phyloP scores from a whole-genome alignment of 345 rosid genomes.

The Eucalyptus erythrocorys region DNA sequence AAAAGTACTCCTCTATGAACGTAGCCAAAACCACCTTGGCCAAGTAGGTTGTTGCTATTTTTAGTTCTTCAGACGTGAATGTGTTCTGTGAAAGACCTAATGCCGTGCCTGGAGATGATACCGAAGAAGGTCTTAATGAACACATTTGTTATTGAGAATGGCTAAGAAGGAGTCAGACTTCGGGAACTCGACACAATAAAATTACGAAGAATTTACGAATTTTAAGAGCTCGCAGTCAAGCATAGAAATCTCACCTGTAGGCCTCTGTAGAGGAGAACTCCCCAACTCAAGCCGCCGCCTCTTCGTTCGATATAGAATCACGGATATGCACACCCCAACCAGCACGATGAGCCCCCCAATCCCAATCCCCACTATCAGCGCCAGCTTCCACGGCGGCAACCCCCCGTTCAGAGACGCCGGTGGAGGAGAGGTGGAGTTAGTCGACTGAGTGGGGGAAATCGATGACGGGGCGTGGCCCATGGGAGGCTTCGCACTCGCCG shows the following conservation, averaged over 20 bases:
- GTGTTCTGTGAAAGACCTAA: conserved; percentile 32
- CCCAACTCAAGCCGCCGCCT: not conserved
- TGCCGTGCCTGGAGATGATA: conserved; percentile 19
- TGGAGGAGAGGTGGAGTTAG: not conserved
- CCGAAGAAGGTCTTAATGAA: conserved; percentile 2
- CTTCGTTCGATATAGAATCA: conserved; percentile 5
- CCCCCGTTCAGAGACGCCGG: not conserved
- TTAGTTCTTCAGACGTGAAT: conserved; percentile 41
- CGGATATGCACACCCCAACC: not conserved
- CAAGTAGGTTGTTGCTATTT: conserved; percentile 53
- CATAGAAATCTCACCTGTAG: not conserved
- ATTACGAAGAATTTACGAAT: not conserved
- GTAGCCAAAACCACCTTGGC: conserved; percentile 76
- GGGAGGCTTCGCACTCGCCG: not conserved
- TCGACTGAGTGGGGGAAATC: not conserved
- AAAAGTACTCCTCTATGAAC: conserved; percentile 57
- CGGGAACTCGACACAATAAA: not conserved
- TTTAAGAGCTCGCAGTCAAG: not conserved
- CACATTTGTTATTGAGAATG: not conserved
- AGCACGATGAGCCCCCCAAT: conserved; percentile 12
- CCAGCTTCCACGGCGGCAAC: conserved; percentile 11
- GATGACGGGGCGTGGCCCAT: not conserved
- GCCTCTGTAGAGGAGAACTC: not conserved
- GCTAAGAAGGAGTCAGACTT: not conserved
- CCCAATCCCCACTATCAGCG: conserved; percentile 7